A percentile compares a stretch with the other conserved stretches of the same genome.
These are phyloP conservation scores for Globisporangium recalcitrans DNA, from an alignment of 352 stramenopile genomes.

Conservation along the genomic window DNA sequence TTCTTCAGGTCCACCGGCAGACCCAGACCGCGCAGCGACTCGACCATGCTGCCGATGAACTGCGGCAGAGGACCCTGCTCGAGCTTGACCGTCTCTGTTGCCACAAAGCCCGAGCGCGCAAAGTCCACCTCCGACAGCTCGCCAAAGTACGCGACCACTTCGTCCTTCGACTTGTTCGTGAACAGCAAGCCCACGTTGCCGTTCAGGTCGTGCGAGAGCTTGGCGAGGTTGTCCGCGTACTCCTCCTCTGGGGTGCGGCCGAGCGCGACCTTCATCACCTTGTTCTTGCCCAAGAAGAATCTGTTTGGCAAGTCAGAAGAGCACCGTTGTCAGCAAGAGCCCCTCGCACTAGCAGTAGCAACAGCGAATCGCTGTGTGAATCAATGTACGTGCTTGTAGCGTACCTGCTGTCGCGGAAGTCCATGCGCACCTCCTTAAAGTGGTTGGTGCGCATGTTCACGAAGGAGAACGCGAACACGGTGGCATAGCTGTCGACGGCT, in stretches of 20 bases:
- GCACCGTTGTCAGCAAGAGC: too few species aligned
- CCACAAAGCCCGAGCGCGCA: constrained; percentile 91
- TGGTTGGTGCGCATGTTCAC: constrained; percentile 98
- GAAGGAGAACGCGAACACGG: constrained; percentile 95
- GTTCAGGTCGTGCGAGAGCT: constrained; percentile 88
- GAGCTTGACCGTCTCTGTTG: constrained; percentile 87
- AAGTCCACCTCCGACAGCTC: constrained; percentile 91
- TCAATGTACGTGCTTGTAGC: too few species aligned
- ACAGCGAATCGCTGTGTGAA: too few species aligned
- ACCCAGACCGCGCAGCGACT: constrained; percentile 94
- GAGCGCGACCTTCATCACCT: constrained; percentile 96
- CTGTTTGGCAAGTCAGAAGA: too few species aligned
- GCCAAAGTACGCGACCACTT: constrained; percentile 91
- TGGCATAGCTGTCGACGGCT: constrained; percentile 90
- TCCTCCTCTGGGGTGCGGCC: constrained; percentile 93
- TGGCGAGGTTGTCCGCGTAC: constrained; percentile 93
- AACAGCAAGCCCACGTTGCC: constrained; percentile 94
- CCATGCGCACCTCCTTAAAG: constrained; percentile 96
- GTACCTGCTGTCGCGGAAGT: constrained; percentile 92
- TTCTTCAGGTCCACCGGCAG: constrained; percentile 97
- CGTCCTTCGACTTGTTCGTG: constrained; percentile 87
- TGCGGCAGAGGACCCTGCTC: constrained; percentile 85
- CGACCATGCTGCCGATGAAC: constrained; percentile 95
- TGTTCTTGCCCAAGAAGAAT: constrained; percentile 99
- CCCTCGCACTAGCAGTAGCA: too few species aligned